phyloP scores from a whole-genome alignment of 176 grass and related monocot genomes.

The Oryza coarctata region DNA sequence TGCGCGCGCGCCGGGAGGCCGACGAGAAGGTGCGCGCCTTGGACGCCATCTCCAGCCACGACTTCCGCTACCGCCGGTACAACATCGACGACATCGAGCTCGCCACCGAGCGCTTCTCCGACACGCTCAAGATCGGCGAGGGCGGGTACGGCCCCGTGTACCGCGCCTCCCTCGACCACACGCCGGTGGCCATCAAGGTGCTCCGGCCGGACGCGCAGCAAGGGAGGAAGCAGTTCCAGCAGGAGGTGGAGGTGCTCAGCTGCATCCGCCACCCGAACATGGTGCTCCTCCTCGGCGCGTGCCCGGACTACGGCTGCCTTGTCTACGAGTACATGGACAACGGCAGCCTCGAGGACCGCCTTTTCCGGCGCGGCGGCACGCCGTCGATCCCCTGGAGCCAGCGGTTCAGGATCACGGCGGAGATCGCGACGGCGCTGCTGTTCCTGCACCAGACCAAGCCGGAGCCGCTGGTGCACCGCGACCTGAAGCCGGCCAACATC shows the following conservation, averaged over 20 bases:
- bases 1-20: slow-evolving; percentile 69
- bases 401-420: slow-evolving; percentile 77
- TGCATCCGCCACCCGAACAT: slow-evolving; percentile 96
- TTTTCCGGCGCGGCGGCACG: slow-evolving; percentile 66
- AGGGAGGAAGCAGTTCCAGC: slow-evolving; percentile 89
- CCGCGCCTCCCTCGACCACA: slow-evolving; percentile 79
- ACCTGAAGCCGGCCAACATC: slow-evolving; percentile 94
- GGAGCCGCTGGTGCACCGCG: slow-evolving; percentile 87
- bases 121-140: slow-evolving; percentile 83
- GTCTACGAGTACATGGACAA: slow-evolving; percentile 97
- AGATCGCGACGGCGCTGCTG: slow-evolving; percentile 74
- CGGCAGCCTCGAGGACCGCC: slow-evolving; percentile 87
- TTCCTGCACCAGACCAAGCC: slow-evolving; percentile 92
- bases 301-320: slow-evolving; percentile 84
- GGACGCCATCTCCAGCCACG: slow-evolving; percentile 55
- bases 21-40: slow-evolving; percentile 80
- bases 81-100: slow-evolving; percentile 83
- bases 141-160: slow-evolving; percentile 96
- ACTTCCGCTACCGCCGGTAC: slow-evolving; percentile 82
- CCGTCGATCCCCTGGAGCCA: slow-evolving; percentile 59
- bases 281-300: slow-evolving; percentile 91
- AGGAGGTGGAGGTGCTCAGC: slow-evolving; percentile 95
- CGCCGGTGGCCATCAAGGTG: slow-evolving; percentile 88
- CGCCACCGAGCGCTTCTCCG: slow-evolving; percentile 77
- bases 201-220: slow-evolving; percentile 76